Conservation (phyloP, 345 rosid genomes). For the Linum lewisii region DNA sequence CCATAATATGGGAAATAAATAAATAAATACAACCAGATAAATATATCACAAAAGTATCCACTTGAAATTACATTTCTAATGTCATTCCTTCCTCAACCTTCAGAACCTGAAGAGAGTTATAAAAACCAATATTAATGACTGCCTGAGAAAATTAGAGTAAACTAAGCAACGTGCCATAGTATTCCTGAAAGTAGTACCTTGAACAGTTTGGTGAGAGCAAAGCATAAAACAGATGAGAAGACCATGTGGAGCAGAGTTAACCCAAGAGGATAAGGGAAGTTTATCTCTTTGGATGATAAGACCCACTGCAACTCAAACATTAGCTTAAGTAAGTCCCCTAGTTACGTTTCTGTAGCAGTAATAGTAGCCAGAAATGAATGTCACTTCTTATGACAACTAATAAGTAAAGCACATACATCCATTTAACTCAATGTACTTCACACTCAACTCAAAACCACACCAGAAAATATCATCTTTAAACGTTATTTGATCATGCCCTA, state of each 20-base stretch:
- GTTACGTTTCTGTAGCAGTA: too few species aligned
- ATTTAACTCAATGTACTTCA: neutral
- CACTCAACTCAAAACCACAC: neutral
- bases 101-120: slow-evolving; percentile 37
- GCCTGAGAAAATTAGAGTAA: neutral
- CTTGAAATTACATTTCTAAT: slow-evolving; percentile 59
- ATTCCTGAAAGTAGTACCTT: slow-evolving; percentile 40
- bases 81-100: slow-evolving; percentile 98
- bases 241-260: slow-evolving; percentile 95
- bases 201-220: slow-evolving; percentile 65
- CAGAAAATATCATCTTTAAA: neutral
- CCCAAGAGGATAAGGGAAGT: slow-evolving; percentile 94
- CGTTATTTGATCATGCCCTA: neutral
- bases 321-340: neutral
- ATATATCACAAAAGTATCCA: neutral
- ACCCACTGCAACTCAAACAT: slow-evolving; percentile 64
- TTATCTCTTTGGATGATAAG: slow-evolving; percentile 91
- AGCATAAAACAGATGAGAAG: slow-evolving; percentile 81
- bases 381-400: neutral
- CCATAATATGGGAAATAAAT: neutral
- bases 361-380: neutral
- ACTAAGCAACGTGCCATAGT: slow-evolving; percentile 5
- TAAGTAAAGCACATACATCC: neutral
- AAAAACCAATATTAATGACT: slow-evolving; percentile 6
- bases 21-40: neutral